A percentile compares a stretch with the other conserved stretches of the same genome.
phyloP scores from a whole-genome alignment of 768 basidiomycete genomes.

The Leccinum boreale region DNA sequence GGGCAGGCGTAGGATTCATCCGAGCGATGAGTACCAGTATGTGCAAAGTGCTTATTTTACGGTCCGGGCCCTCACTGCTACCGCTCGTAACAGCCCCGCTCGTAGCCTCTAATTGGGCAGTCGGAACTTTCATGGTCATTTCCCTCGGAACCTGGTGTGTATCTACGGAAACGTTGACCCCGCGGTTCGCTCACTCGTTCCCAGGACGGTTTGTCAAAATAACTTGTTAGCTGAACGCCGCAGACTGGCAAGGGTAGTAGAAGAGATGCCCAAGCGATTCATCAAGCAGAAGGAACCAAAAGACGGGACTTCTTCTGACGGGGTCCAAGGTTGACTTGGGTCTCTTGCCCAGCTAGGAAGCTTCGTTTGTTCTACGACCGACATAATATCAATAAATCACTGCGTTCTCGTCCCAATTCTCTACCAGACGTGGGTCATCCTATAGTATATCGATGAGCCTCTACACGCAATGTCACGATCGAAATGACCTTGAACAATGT shows the following conservation, averaged over 20 bases:
- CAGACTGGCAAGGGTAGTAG: conserved; percentile 54
- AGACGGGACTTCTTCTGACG: conserved; percentile 19
- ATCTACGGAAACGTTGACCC: not conserved
- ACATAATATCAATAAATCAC: conserved; percentile 50
- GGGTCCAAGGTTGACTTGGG: not conserved
- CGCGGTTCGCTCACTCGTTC: conserved; percentile 8
- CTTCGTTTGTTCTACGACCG: not conserved
- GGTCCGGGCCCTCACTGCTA: conserved; percentile 5
- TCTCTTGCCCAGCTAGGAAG: not conserved
- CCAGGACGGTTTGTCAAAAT: conserved; percentile 64
- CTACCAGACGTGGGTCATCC: conserved; percentile 68
- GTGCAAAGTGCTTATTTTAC: conserved; percentile 23
- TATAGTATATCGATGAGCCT: conserved; percentile 22
- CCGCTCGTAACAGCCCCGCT: conserved; percentile 41
- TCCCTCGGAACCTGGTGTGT: conserved; percentile 70
- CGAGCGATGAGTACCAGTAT: conserved; percentile 63
- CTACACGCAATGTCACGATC: not conserved
- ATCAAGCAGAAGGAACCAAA: conserved; percentile 41
- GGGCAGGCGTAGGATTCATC: conserved; percentile 72
- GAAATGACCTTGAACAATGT: conserved; percentile 55
- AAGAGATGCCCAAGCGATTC: conserved; percentile 56
- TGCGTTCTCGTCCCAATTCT: conserved; percentile 61
- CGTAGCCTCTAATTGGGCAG: conserved; percentile 75
- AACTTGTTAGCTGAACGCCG: conserved; percentile 52
- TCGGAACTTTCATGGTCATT: conserved; percentile 67